Base-by-base conservation (phyloP, 164 flowering plant genomes). In the Kalanchoe fedtschenkoi region DNA sequence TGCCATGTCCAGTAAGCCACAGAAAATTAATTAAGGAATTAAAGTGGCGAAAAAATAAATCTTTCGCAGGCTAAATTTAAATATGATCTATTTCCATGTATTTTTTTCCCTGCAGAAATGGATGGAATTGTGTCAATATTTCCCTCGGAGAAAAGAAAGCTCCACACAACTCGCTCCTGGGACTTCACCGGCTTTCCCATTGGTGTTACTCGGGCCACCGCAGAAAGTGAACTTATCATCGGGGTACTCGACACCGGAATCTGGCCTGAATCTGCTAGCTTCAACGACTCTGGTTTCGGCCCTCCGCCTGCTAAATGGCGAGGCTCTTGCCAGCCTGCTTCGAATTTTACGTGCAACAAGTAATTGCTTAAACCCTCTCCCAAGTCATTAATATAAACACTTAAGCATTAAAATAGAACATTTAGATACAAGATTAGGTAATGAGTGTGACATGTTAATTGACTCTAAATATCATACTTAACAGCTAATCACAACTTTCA, bases 121-220 rank as follows among this genome's bases (percentile, higher is more conserved):
- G 71, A 72, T 3, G 79, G 71, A 3, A 78, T 82, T 1, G 69
- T 80, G 29, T 76, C 84, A 0, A 72, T 80, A 29, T 80, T 80
- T 32, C 75, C 72, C 2, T 76, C 66, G 29, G 59, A 32, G 46
- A 78, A 60, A 21, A 55, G 56, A 30, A 41, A 44, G 6, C 68
- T 70, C 24, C 78, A 77, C 35, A 34, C 35, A 7, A 34, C 35
- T 1, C 21, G 29, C 5, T 47, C 54, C 9, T 47, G 28, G 28
- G 54, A 47, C 54, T 47, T 21, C 54, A 47, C 21, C 28, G 29
- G 29, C 10, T 21, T 47, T 47, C 54, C 54, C 21, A 22, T 19
- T 9, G 22, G 3, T 47, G 54, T 29, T 21, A 47, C 21, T 26
- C 21, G 54, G 21, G 21, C 54, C 0, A 19, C 21, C 26, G 15